Evolutionary conservation across 495 filamentous ascomycete genomes (phyloP).

Genomic region (Podospora conica): DNA sequence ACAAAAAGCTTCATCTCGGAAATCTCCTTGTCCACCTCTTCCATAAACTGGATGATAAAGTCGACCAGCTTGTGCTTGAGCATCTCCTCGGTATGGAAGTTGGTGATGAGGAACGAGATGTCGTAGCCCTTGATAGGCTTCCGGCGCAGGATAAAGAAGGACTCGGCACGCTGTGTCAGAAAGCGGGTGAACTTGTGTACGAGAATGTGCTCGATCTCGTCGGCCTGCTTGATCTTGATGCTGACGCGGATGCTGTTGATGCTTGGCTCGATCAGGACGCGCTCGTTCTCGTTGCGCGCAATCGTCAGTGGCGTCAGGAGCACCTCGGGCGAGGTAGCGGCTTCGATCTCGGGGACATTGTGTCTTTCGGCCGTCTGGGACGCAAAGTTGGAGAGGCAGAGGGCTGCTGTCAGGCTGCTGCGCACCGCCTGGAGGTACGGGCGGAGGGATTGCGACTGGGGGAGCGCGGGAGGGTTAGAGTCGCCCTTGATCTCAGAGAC

Average conservation of each 20-base stretch:
- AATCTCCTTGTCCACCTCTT: slow-evolving; percentile 99
- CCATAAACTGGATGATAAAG: slow-evolving; percentile 98
- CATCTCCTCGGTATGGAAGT: slow-evolving; percentile 97
- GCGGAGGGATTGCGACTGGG: slow-evolving; percentile 91
- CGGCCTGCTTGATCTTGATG: slow-evolving; percentile 98
- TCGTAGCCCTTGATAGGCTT: slow-evolving; percentile 99
- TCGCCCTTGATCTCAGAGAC: not conserved
- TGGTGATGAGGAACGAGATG: slow-evolving; percentile 97
- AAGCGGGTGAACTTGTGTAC: slow-evolving; percentile 98
- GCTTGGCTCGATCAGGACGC: slow-evolving; percentile 86
- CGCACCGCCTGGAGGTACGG: slow-evolving; percentile 97
- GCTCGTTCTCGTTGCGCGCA: slow-evolving; percentile 90
- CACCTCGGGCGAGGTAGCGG: slow-evolving; percentile 83
- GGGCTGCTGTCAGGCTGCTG: slow-evolving; percentile 85
- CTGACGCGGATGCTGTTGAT: slow-evolving; percentile 93
- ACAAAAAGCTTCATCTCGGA: slow-evolving; percentile 99
- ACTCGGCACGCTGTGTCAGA: slow-evolving; percentile 90
- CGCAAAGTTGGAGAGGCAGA: slow-evolving; percentile 94
- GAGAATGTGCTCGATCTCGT: slow-evolving; percentile 95
- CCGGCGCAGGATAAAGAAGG: slow-evolving; percentile 91
- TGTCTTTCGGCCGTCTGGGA: slow-evolving; percentile 93
- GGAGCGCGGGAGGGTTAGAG: not conserved
- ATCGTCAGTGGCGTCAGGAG: slow-evolving; percentile 86
- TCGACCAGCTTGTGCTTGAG: slow-evolving; percentile 97
- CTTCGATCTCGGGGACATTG: slow-evolving; percentile 97